Percentiles rank a stretch among this genome's conserved stretches.
phyloP scores from a whole-genome alignment of 2,329 filamentous ascomycete genomes.

The Penicillium sp. region DNA sequence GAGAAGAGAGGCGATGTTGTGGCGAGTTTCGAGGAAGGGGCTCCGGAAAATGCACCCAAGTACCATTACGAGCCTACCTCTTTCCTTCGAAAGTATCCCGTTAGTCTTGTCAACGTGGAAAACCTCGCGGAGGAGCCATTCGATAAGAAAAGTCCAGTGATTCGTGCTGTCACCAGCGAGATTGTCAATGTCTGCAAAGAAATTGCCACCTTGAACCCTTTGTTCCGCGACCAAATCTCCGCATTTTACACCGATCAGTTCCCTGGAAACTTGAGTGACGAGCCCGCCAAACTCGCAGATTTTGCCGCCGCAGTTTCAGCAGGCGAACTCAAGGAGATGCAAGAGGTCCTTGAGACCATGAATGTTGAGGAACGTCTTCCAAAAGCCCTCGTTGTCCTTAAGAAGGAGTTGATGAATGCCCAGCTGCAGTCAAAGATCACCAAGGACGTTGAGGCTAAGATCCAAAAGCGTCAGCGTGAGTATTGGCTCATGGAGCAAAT shows the following conservation, averaged over 20 bases:
- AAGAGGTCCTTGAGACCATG: constrained; percentile 85
- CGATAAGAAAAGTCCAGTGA: constrained; percentile 85
- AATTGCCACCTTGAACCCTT: constrained; percentile 86
- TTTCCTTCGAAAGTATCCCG: constrained; percentile 87
- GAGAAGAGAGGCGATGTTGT: constrained; percentile 93
- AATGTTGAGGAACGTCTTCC: constrained; percentile 91
- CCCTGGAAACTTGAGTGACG: constrained; percentile 90
- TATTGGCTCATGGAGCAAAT: constrained; percentile 99
- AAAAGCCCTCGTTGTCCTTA: constrained; percentile 88
- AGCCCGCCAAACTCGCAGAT: constrained; percentile 92
- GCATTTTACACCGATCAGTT: constrained; percentile 96
- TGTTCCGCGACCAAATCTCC: constrained; percentile 96
- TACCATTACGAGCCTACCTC: constrained; percentile 82
- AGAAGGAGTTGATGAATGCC: constrained; percentile 98
- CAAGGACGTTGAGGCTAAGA: constrained; percentile 96
- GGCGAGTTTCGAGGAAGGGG: constrained; percentile 90
- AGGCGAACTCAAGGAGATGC: constrained; percentile 87
- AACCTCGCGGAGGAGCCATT: constrained; percentile 87
- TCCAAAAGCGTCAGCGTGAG: constrained; percentile 94
- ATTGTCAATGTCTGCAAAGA: constrained; percentile 99
- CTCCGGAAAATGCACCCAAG: constrained; percentile 60
- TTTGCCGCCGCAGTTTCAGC: constrained; percentile 97
- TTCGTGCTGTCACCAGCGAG: constrained; percentile 91
- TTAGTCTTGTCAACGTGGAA: constrained; percentile 93
- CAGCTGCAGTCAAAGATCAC: constrained; percentile 96